Evolutionary conservation across 208 protist genomes (phyloP), one percentile per base, ranked within the genome.

Genomic region (Hexamita inflata): DNA sequence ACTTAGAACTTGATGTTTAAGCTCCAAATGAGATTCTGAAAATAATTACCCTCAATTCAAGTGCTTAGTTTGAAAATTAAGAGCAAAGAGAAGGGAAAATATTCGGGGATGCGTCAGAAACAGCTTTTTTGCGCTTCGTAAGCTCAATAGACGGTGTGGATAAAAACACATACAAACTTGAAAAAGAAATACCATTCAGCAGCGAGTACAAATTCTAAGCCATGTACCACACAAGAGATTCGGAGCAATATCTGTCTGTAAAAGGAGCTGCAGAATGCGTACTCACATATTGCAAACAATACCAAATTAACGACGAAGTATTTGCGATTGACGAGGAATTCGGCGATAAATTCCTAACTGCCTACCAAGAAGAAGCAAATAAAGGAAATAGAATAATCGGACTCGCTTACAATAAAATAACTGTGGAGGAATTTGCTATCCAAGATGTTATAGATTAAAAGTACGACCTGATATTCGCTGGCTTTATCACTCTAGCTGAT

Each of bases 401-500:
- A 2, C 41, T 59, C 45, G 53, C 68, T 15, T n/a, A n/a, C n/a
- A n/a, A n/a, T n/a, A n/a, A n/a, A n/a, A n/a, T n/a, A n/a, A n/a
- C n/a, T n/a, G n/a, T n/a, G n/a, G n/a, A n/a, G n/a, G n/a, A n/a
- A n/a, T n/a, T n/a, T n/a, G 13, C 9, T 29, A 28, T 32, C 41
- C 19, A 40, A 28, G 66, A 15, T 32, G 15, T 58, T 58, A 29
- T n/a, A 19, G 32, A 59, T 24, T n/a, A 58, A 4, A 34, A 60
- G 9, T 4, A n/a, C n/a, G n/a, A n/a, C n/a, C 4, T 92, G 0
- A 82, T 62, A 24, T 92, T 94, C 67, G 79, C 88, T 38, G 90
- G 90, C 39, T 45, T 93, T 1, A 70, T 86, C 24, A 79, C 83
- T n/a, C 82, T 94, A 26, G 78, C 89, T 9, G 91, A 94, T 83